Conservation (phyloP, 2,329 filamentous ascomycete species). For the Penicillium sp. region DNA sequence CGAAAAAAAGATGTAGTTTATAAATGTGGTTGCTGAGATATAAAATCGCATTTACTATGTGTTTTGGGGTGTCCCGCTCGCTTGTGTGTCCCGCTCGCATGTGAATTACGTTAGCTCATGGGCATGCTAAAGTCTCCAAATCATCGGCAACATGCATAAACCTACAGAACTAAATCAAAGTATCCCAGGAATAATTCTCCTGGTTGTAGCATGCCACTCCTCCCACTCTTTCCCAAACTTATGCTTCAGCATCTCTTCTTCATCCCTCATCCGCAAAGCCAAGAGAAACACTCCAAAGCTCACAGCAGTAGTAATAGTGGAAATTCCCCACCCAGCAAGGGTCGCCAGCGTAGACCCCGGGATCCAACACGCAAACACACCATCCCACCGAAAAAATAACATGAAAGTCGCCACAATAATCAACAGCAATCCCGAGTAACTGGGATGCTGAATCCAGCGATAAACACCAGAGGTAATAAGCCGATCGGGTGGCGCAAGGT, state of each 20-base stretch:
- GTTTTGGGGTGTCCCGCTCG: too few relatives aligned
- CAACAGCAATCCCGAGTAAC: constrained; percentile 48
- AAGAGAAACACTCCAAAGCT: constrained; percentile 13
- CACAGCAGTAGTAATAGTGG: background rate
- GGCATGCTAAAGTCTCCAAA: too few relatives aligned
- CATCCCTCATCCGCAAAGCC: constrained; percentile 45
- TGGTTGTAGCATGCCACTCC: constrained; percentile 49
- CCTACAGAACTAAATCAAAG: constrained; percentile 27
- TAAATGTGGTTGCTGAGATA: too few relatives aligned
- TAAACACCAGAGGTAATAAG: constrained; percentile 53
- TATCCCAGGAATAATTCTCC: constrained; percentile 50
- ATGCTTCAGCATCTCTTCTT: constrained; percentile 52
- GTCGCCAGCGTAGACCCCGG: background rate
- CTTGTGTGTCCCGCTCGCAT: too few relatives aligned
- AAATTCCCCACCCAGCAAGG: constrained; percentile 15
- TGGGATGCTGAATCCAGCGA: constrained; percentile 53
- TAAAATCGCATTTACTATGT: too few relatives aligned
- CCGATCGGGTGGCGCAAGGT: constrained; percentile 47
- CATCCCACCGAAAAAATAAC: constrained; percentile 43
- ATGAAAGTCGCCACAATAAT: constrained; percentile 23
- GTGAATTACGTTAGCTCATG: too few relatives aligned
- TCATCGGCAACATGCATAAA: background rate
- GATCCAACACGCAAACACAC: constrained; percentile 41
- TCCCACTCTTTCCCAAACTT: constrained; percentile 53
- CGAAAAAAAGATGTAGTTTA: too few relatives aligned